Percentiles rank a stretch among this genome's conserved stretches.
phyloP scores from a whole-genome alignment of 176 grass and related monocot genomes.

The Bolboschoenus planiculmis region DNA sequence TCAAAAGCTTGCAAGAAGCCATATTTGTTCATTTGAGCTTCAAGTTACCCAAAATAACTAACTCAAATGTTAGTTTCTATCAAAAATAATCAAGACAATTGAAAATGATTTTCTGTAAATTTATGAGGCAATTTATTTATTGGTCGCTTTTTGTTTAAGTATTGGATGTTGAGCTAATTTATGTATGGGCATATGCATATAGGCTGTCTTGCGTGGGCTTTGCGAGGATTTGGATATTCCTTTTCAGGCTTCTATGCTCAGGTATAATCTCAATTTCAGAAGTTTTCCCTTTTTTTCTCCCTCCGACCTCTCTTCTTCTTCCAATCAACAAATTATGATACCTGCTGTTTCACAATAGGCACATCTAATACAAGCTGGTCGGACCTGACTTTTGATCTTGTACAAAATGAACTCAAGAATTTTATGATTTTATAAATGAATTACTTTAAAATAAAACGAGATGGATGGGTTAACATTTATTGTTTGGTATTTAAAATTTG shows the following conservation, averaged over 20 bases:
- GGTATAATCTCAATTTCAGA: slow-evolving; percentile 33
- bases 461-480: not conserved
- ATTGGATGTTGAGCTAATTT: not conserved
- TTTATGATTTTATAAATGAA: not conserved
- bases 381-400: not conserved
- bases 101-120: not conserved
- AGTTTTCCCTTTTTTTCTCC: not conserved
- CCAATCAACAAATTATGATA: not conserved
- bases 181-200: slow-evolving; percentile 21
- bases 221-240: slow-evolving; percentile 79
- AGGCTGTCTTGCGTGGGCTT: slow-evolving; percentile 71
- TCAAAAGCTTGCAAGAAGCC: not conserved
- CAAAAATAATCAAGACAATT: not conserved
- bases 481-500: not conserved
- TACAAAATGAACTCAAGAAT: not conserved
- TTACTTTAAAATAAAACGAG: not conserved
- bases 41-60: not conserved
- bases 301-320: not conserved
- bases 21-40: not conserved
- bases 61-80: not conserved
- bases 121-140: not conserved
- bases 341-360: not conserved
- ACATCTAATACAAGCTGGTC: not conserved
- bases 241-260: slow-evolving; percentile 84
- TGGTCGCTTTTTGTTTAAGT: not conserved